phyloP scores from a whole-genome alignment of 305 asterid genomes.

The Solanum aculeatissimum region DNA sequence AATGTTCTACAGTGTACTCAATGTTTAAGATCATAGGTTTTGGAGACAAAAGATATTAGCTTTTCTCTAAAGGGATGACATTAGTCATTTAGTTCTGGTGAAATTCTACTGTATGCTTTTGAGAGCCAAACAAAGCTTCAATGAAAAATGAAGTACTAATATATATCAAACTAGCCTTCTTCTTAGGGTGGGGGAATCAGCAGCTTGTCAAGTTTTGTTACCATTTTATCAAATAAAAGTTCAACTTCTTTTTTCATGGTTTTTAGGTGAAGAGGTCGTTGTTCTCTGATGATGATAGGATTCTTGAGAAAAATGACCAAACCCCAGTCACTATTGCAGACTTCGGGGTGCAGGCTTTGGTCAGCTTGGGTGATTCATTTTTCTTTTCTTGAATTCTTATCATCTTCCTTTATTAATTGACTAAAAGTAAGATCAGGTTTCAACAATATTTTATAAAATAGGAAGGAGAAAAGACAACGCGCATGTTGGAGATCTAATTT shows the following conservation, averaged over 20 bases:
- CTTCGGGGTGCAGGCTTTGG: slow-evolving; percentile 89
- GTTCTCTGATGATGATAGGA: slow-evolving; percentile 40
- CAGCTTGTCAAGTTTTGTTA: background rate
- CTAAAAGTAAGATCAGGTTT: background rate
- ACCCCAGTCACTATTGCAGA: slow-evolving; percentile 94
- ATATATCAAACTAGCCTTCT: background rate
- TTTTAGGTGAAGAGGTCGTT: slow-evolving; percentile 65
- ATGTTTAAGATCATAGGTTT: background rate
- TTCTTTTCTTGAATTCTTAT: background rate
- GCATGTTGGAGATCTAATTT: background rate
- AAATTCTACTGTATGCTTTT: background rate
- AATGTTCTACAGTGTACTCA: background rate
- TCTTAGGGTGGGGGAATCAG: background rate
- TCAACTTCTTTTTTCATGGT: background rate
- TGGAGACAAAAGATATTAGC: background rate
- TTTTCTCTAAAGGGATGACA: background rate
- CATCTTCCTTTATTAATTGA: background rate
- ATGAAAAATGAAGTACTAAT: background rate
- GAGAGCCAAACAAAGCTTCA: background rate
- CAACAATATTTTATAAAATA: background rate
- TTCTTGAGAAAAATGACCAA: slow-evolving; percentile 59
- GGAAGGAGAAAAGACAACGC: background rate
- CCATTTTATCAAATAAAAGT: background rate
- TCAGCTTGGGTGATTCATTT: slow-evolving; percentile 60
- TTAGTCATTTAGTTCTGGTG: background rate